Evolutionary conservation across 1,139 yeast species (phyloP).

Genomic region (Blastobotrys aristatus): DNA sequence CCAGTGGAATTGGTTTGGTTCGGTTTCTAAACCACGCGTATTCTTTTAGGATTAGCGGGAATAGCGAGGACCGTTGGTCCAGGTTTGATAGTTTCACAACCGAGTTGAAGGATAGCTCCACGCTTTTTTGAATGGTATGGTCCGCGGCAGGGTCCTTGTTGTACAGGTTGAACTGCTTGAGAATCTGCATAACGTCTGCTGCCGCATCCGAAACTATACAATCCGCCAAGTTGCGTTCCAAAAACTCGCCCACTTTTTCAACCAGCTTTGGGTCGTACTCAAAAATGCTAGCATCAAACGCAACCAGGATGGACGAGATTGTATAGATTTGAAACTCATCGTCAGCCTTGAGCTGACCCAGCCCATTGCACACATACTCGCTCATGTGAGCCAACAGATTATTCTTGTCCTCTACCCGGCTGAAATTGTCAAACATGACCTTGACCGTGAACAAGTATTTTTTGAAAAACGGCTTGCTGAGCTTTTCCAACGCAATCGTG

Average conservation of each 20-base stretch:
- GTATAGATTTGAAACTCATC: slow-evolving; percentile 19
- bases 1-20: slow-evolving; percentile 19
- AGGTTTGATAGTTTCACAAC: slow-evolving; percentile 20
- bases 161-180: slow-evolving; percentile 14
- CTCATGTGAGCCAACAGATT: slow-evolving; percentile 11
- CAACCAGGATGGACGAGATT: slow-evolving; percentile 12
- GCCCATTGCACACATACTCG: slow-evolving; percentile 8
- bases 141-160: slow-evolving; percentile 13
- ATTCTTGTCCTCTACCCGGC: slow-evolving; percentile 3
- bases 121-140: slow-evolving; percentile 14
- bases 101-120: slow-evolving; percentile 19
- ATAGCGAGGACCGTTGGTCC: slow-evolving; percentile 23
- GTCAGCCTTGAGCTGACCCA: slow-evolving; percentile 9
- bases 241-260: slow-evolving; percentile 13
- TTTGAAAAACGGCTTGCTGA: slow-evolving; percentile 13
- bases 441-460: slow-evolving; percentile 15
- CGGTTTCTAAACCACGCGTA: slow-evolving; percentile 16
- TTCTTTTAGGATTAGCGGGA: slow-evolving; percentile 17
- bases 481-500: slow-evolving; percentile 12
- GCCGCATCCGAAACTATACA: slow-evolving; percentile 22
- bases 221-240: slow-evolving; percentile 16
- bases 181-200: slow-evolving; percentile 16
- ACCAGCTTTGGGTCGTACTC: slow-evolving; percentile 13
- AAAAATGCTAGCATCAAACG: slow-evolving; percentile 16
- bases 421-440: slow-evolving; percentile 14